Evolutionary conservation across 768 basidiomycete species (phyloP), one percentile per base, ranked within the genome.

Genomic region (Suillus fuscotomentosus): DNA sequence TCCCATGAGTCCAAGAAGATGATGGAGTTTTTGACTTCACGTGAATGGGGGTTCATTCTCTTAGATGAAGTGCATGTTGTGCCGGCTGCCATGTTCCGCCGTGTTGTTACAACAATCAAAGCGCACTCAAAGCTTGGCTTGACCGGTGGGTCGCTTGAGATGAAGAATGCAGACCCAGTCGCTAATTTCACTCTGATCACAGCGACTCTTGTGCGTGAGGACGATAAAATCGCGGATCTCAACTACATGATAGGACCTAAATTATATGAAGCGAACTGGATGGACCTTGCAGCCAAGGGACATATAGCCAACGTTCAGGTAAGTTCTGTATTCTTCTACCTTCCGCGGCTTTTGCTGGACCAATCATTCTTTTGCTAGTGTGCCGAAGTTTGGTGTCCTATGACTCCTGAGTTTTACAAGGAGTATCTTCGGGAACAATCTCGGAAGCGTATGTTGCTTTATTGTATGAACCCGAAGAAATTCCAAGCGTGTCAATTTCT

Each of bases 301-400:
- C 97, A 99, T 76, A 99, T 99, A 72, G 97, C 97, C 8, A 99
- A 97, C 72, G 97, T 99, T n/a, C 96, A 99, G 88, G 95, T 95
- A 75, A 70, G 84, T 74, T 63, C 43, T 60, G 42, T 34, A 31
- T 20, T 13, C 36, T 31, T 5, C 20, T 9, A 47, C 43, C 11
- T 36, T 53, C 17, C 31, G 1, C 38, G 50, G 36, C 53, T 15
- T 53, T 27, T 38, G 14, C 47, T 41, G 60, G 54, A 56, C 13
- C 55, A 45, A 67, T 63, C 38, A 65, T 22, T 64, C 57, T 27
- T 60, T 57, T 24, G 65, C 24, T 70, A 99, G 94, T 99, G 97
- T 73, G 97, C 97, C 17, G 97, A 99, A 77, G 97, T 99, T 9
- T 99, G 97, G 97, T 99, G 97, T 74, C 94, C 94, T 20, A 99